Conservation (phyloP, 306 rosid genomes). For the Aeschynomene evenia region DNA sequence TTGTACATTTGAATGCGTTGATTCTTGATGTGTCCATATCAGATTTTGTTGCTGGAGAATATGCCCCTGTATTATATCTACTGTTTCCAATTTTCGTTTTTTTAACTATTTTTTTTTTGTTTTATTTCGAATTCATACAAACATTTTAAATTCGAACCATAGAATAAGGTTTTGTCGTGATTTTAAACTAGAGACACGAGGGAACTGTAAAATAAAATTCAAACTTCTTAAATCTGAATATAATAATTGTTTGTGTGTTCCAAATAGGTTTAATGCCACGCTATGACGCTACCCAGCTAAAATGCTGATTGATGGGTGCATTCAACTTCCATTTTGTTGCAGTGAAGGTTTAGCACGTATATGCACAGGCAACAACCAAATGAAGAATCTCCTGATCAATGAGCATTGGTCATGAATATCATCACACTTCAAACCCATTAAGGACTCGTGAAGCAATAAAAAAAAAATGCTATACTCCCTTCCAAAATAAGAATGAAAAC, state of each 20-base stretch:
- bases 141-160: background rate
- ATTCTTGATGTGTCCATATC: conserved; percentile 25
- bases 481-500: conserved; percentile 25
- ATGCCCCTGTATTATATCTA: background rate
- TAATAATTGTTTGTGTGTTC: background rate
- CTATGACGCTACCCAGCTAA: background rate
- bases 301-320: conserved; percentile 4
- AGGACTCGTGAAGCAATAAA: conserved; percentile 10
- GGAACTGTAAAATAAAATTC: background rate
- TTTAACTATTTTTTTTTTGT: no score
- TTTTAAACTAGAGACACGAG: background rate
- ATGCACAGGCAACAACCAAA: background rate
- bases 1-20: conserved; percentile 41
- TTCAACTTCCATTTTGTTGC: conserved; percentile 2
- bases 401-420: background rate
- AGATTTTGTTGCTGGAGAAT: conserved; percentile 20
- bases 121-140: background rate
- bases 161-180: background rate
- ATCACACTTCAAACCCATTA: background rate
- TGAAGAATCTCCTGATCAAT: conserved; percentile 15
- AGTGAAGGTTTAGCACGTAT: conserved; percentile 22
- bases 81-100: background rate
- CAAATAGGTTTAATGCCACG: background rate
- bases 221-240: background rate
- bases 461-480: background rate